A percentile compares a stretch with the other conserved stretches of the same genome.
These are phyloP conservation scores for Theobroma cacao DNA, from an alignment of 345 rosid genomes.

Conservation along the genomic window DNA sequence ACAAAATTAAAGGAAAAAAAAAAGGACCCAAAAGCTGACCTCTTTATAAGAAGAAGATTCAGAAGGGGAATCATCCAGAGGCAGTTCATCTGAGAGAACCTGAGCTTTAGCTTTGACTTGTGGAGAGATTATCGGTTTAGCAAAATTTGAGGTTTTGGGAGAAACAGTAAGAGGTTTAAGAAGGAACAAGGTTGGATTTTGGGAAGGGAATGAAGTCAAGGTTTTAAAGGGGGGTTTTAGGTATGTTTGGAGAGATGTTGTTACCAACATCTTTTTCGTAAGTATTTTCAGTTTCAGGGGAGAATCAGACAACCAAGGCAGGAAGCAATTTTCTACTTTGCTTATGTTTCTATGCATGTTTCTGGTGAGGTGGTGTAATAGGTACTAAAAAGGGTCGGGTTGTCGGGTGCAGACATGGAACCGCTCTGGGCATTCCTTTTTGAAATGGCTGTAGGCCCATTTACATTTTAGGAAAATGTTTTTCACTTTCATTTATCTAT, in stretches of 20 bases:
- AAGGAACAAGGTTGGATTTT: background rate
- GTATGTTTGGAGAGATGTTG: constrained; percentile 35
- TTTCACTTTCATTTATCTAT: too few relatives aligned
- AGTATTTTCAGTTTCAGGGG: background rate
- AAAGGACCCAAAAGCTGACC: constrained; percentile 36
- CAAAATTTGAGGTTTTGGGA: constrained; percentile 12
- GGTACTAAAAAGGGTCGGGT: background rate
- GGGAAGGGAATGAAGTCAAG: constrained; percentile 19
- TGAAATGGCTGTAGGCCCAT: too few relatives aligned
- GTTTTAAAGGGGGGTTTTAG: constrained; percentile 27
- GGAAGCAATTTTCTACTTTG: background rate
- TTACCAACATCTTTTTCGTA: constrained; percentile 9
- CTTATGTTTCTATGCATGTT: background rate
- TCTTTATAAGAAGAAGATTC: constrained; percentile 24
- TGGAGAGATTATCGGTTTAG: constrained; percentile 19
- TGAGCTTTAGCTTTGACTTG: constrained; percentile 15
- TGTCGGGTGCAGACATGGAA: background rate
- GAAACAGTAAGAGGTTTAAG: constrained; percentile 18
- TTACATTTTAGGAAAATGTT: too few relatives aligned
- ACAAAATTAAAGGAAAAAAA: background rate
- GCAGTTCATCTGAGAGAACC: constrained; percentile 20
- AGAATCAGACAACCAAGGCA: background rate
- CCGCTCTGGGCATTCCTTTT: too few relatives aligned
- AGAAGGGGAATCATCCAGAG: constrained; percentile 5
- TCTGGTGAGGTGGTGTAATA: background rate